These are phyloP conservation scores for Pichia nanzhaoensis DNA, from an alignment of 805 yeast species.

Conservation along the genomic window DNA sequence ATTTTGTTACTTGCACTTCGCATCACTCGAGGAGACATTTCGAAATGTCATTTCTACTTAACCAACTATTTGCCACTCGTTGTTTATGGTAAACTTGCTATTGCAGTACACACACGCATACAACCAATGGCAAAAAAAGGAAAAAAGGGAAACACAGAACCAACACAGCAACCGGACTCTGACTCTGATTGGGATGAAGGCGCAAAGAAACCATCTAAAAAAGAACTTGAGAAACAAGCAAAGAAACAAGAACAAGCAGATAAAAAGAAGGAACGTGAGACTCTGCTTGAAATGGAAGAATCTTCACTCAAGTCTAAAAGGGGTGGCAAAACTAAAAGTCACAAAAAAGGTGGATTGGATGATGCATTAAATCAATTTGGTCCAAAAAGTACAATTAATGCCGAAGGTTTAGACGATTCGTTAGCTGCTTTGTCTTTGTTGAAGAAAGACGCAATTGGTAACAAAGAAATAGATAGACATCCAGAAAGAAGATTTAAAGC, in stretches of 20 bases:
- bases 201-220: constrained; percentile 59
- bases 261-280: constrained; percentile 79
- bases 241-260: constrained; percentile 71
- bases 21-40: no score
- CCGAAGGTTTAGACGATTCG: constrained; percentile 72
- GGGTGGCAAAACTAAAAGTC: constrained; percentile 58
- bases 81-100: no score
- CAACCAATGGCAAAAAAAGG: constrained; percentile 11
- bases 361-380: constrained; percentile 49
- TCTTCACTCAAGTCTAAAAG: constrained; percentile 51
- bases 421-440: constrained; percentile 71
- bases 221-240: constrained; percentile 60
- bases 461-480: constrained; percentile 70
- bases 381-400: constrained; percentile 44
- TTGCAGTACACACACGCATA: not conserved
- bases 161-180: constrained; percentile 33
- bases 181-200: constrained; percentile 64
- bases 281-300: constrained; percentile 52
- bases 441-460: constrained; percentile 45
- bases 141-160: constrained; percentile 7
- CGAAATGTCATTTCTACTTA: no score
- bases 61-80: no score
- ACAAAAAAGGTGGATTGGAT: constrained; percentile 52
- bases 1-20: no score
- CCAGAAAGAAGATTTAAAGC: constrained; percentile 88